Base-by-base conservation (phyloP, 495 filamentous ascomycete species). In the Talaromyces wortmannii region DNA sequence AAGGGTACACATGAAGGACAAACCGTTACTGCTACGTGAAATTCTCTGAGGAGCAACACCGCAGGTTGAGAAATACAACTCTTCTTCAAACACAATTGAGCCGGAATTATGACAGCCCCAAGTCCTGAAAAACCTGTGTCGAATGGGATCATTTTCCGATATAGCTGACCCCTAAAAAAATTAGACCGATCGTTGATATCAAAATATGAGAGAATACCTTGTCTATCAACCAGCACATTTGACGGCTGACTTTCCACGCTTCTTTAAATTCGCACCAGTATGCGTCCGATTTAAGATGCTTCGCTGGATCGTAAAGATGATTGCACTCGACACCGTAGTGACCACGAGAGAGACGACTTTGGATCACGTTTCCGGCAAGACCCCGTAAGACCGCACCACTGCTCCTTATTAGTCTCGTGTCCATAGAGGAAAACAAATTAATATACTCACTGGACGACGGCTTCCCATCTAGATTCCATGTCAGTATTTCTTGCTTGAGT, bases 271-370 rank as follows among this genome's bases (percentile, higher is more conserved):
- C 10, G 46, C 57, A 60, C 53, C 55, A 63, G 1, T 31, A 0
- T 7, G 8, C 16, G 5, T 18, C 2, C 7, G 33, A 15, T 48
- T 31, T 5, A 10, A 48, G 43, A 36, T 75, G 72, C 0, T 57
- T 32, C 10, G 44, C 57, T 6, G 67, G 64, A 63, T 76, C 55
- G 54, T 66, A 82, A 3, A 29, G 50, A n/a, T 55, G 52, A 1
- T 33, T 31, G 55, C 58, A 61, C 18, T 55, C 48, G 7, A 69
- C 58, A 2, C 80, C 81, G 53, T 82, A 79, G 52, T 82, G 74
- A 52, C 77, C 76, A 31, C 80, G 69, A 5, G 78, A 73, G 55
- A 71, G 71, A 10, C 81, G 72, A 45, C 67, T 74, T 32, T 68
- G 62, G 7, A 84, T 74, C 53, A 52, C 77, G 63, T 61, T 75